Evolutionary conservation across 371 early-diverging fungal species (phyloP), one percentile per base, ranked within the genome.

Genomic region (Mucor indicus): DNA sequence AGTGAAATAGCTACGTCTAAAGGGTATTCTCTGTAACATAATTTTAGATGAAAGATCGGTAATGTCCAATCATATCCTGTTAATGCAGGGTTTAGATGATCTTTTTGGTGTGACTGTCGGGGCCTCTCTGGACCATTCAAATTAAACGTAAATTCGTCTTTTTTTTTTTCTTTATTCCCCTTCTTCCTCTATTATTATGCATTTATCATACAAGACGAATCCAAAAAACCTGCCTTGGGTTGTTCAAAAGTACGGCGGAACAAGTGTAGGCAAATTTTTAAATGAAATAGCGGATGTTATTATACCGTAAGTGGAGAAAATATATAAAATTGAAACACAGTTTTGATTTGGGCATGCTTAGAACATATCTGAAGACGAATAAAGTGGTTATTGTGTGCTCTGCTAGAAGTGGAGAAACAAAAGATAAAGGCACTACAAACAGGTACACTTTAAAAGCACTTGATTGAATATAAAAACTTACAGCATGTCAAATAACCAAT

Each of bases 181-280:
- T 41, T 29, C 27, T 30, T n/a, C n/a, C n/a, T n/a, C n/a, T n/a
- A n/a, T n/a, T n/a, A n/a, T n/a, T 17, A 59, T 59, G 49, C 48
- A 53, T 30, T 29, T 52, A 44, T 24, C 38, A 29, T 38, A 49
- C 6, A 44, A 38, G 35, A 15, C 38, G 22, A 74, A 74, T 45
- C 23, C 50, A 24, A 21, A 36, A 1, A 41, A 59, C 43, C 50
- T 57, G 1, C 83, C 83, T 17, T 89, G 86, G 85, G 57, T 87
- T 35, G 90, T 91, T 22, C 86, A 89, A 57, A 92, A 92, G 72
- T 92, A 89, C 71, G 93, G 93, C 42, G 92, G 93, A 32, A 92
- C 93, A 25, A 89, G 89, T 55, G 83, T 92, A 38, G 91, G 93
- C 48, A 92, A 92, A 69, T 90, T 86, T 53, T 44, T 80, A 17